Conservation (phyloP, 2,329 filamentous ascomycete genomes). For the Grosmannia clavigera region DNA sequence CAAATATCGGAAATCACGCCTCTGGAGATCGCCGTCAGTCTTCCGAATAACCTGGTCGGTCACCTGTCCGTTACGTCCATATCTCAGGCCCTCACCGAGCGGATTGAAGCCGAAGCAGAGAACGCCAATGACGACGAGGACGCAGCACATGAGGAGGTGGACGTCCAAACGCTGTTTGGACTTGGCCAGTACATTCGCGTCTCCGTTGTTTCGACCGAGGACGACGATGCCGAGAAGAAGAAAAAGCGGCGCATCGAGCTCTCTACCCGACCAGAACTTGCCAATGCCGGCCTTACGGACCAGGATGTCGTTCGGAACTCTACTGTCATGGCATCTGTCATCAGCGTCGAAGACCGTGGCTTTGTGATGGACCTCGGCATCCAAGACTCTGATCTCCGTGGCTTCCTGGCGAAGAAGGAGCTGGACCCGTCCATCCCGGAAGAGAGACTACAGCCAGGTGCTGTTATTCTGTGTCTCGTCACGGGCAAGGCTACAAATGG, state of each 20-base stretch:
- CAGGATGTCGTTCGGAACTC: conserved; percentile 63
- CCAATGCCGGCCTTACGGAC: conserved; percentile 63
- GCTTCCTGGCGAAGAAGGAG: conserved; percentile 78
- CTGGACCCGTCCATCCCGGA: conserved; percentile 54
- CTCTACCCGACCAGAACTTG: conserved; percentile 64
- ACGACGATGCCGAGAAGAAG: conserved; percentile 47
- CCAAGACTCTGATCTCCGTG: conserved; percentile 52
- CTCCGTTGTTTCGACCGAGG: conserved; percentile 66
- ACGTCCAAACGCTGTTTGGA: conserved; percentile 63
- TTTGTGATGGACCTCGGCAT: conserved; percentile 86
- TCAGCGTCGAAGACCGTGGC: conserved; percentile 92
- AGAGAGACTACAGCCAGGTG: conserved; percentile 59
- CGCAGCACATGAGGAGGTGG: conserved; percentile 36
- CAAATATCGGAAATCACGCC: conserved; percentile 72
- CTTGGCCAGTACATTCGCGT: conserved; percentile 82
- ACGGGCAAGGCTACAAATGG: conserved; percentile 62
- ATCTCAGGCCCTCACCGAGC: conserved; percentile 64
- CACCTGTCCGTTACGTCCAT: conserved; percentile 88
- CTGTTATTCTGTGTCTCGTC: conserved; percentile 74
- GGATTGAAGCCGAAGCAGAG: conserved; percentile 57
- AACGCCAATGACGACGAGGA: conserved; percentile 27
- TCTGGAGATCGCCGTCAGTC: conserved; percentile 65
- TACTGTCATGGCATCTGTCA: conserved; percentile 76
- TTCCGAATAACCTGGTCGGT: conserved; percentile 87
- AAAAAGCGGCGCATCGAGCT: conserved; percentile 75